Percentiles rank a stretch among this genome's conserved stretches.
Evolutionary conservation across 2,329 filamentous ascomycete genomes (phyloP).

Genomic region (Alternaria sp.): DNA sequence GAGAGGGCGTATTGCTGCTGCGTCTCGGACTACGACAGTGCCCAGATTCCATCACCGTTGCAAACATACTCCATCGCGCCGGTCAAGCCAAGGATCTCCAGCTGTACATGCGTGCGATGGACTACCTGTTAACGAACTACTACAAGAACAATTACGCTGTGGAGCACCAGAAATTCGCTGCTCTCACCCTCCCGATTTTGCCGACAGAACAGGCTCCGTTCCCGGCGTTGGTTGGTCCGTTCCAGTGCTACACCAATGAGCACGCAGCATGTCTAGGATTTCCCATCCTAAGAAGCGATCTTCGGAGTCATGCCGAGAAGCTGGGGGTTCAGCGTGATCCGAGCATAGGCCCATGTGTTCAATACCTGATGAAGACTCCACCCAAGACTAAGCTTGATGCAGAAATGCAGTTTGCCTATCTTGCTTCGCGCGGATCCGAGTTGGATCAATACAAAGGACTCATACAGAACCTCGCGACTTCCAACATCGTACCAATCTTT

Average conservation of each 20-base stretch:
- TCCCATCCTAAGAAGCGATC: slow-evolving; percentile 73
- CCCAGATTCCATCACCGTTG: slow-evolving; percentile 75
- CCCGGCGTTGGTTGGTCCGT: slow-evolving; percentile 71
- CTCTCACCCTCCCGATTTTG: slow-evolving; percentile 58
- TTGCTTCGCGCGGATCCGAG: slow-evolving; percentile 77
- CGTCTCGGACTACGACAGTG: slow-evolving; percentile 74
- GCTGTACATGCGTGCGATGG: slow-evolving; percentile 73
- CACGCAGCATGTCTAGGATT: slow-evolving; percentile 80
- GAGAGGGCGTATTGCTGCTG: slow-evolving; percentile 76
- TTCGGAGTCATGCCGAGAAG: slow-evolving; percentile 81
- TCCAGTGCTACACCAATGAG: slow-evolving; percentile 82
- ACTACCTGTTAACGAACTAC: slow-evolving; percentile 83
- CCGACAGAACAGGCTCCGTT: slow-evolving; percentile 72
- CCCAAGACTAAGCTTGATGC: slow-evolving; percentile 72
- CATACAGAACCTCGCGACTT: slow-evolving; percentile 32
- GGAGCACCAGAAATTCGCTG: slow-evolving; percentile 62
- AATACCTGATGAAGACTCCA: slow-evolving; percentile 72
- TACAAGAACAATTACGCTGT: slow-evolving; percentile 74
- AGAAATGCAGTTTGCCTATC: slow-evolving; percentile 78
- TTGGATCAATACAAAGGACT: slow-evolving; percentile 57
- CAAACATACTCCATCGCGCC: slow-evolving; percentile 75
- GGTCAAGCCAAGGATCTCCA: slow-evolving; percentile 58
- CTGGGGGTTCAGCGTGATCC: slow-evolving; percentile 88
- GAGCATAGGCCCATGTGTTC: slow-evolving; percentile 76
- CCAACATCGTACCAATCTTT: slow-evolving; percentile 48